phyloP scores from a whole-genome alignment of 2,329 filamentous ascomycete species.

The Lizonia empirigonia region DNA sequence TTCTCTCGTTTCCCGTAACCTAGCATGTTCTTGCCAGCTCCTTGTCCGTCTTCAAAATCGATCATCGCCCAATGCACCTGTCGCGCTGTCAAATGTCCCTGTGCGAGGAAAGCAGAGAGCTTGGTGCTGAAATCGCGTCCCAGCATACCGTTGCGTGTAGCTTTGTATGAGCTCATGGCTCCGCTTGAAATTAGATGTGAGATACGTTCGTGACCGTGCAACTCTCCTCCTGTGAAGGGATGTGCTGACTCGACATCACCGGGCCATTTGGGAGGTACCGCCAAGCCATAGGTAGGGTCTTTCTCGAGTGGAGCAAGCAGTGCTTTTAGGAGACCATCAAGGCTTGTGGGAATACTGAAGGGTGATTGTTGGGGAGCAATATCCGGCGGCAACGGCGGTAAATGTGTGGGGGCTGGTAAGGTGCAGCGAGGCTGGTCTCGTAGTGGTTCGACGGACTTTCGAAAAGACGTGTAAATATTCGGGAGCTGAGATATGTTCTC shows the following conservation, averaged over 20 bases:
- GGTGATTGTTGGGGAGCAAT: conserved; percentile 66
- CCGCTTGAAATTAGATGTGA: conserved; percentile 65
- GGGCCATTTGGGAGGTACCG: conserved; percentile 60
- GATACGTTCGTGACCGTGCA: conserved; percentile 63
- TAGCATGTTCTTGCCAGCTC: conserved; percentile 25
- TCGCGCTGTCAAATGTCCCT: conserved; percentile 74
- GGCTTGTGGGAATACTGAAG: conserved; percentile 65
- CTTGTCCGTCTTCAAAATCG: conserved; percentile 69
- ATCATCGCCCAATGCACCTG: conserved; percentile 73
- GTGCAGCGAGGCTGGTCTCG: conserved; percentile 65
- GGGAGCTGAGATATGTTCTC: conserved; percentile 65
- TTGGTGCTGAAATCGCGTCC: conserved; percentile 77
- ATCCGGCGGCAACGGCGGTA: conserved; percentile 64
- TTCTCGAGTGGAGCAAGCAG: conserved; percentile 64
- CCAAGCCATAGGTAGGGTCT: conserved; percentile 52
- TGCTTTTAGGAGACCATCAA: conserved; percentile 59
- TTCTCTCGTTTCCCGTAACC: conserved; percentile 75
- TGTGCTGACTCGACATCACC: conserved; percentile 63
- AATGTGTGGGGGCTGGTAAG: conserved; percentile 59
- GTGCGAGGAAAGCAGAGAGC: conserved; percentile 72
- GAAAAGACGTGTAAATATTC: conserved; percentile 76
- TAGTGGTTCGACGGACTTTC: conserved; percentile 74
- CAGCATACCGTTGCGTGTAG: conserved; percentile 72
- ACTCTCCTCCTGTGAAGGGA: conserved; percentile 72
- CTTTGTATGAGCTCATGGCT: conserved; percentile 68